phyloP scores from a whole-genome alignment of 2,329 filamentous ascomycete species.

The Coniochaeta sp. region DNA sequence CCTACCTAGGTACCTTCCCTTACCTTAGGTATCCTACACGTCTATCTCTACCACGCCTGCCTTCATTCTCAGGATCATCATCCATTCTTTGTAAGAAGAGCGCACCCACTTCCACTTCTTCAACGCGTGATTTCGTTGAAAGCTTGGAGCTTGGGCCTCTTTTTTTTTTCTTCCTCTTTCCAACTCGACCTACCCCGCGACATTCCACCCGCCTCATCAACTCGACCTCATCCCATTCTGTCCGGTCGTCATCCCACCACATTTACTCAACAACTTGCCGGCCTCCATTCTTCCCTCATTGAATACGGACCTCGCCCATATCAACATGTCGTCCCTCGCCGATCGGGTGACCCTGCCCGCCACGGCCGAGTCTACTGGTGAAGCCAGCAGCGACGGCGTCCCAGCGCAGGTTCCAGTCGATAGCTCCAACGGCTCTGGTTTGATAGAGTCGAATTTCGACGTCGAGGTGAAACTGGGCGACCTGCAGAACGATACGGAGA shows the following conservation, averaged over 20 bases:
- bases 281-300: not conserved
- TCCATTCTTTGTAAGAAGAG: too few species aligned
- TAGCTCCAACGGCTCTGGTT: conserved; percentile 28
- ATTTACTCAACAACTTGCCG: not conserved
- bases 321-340: conserved; percentile 40
- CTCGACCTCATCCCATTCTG: not conserved
- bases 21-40: too few species aligned
- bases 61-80: too few species aligned
- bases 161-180: too few species aligned
- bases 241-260: not conserved
- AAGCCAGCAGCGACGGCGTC: conserved; percentile 13
- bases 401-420: conserved; percentile 12
- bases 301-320: not conserved
- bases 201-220: not conserved
- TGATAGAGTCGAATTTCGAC: conserved; percentile 70
- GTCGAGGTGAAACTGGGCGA: conserved; percentile 92
- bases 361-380: conserved; percentile 8
- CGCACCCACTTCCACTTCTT: not conserved
- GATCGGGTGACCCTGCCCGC: conserved; percentile 42
- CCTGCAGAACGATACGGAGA: conserved; percentile 77
- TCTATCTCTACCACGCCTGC: too few species aligned
- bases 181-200: not conserved
- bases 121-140: not conserved
- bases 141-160: not conserved
- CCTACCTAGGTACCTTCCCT: too few species aligned